Base-by-base conservation (phyloP, 805 yeast species). In the Ogataea angusta region DNA sequence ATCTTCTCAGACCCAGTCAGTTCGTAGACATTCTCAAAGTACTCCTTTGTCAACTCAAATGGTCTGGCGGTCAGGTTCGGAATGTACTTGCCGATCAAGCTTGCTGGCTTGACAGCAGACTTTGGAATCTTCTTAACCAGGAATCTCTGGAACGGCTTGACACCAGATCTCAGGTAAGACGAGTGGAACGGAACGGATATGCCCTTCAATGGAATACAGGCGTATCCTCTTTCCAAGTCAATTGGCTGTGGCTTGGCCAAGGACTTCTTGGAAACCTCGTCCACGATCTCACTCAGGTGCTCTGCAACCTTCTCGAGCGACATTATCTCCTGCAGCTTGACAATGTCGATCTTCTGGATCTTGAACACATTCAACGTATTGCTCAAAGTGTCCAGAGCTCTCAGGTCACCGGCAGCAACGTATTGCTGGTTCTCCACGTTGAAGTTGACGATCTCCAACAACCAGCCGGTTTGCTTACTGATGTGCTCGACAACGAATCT, bases 121-220 rank as follows among this genome's bases (percentile, higher is more conserved):
- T 85, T 87, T 49, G 95, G 84, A 60, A 93, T 85, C 79, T 93
- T 91, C 84, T 89, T 93, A 65, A 82, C 82, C 73, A 93, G 77
- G 83, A 93, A 93, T 71, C 89, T 86, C 76, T 91, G 90, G 87
- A 93, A 93, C 59, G 99, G 99, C 70, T 90, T 91, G 46, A 93
- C 99, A 70, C 99, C 99, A 43, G 93, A 86, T 77, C 91, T 85
- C 72, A 93, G 77, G 73, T 95, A 93, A n/a, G 96, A 83, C 21
- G 97, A 89, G 72, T 93, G 99, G 97, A 93, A 93, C 49, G 99
- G 99, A 63, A 93, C 99, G n/a, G 96, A 88, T 53, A 93, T 93
- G 57, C 99, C 99, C 75, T 85, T 89, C 68, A 93, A 79, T 65
- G 99, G 99, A 57, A 93, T 93, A 59, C 93, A 91, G 30, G 99